Evolutionary conservation across 2,329 filamentous ascomycete species (phyloP), one percentile per base, ranked within the genome.

Genomic region (Cercospora janseana): DNA sequence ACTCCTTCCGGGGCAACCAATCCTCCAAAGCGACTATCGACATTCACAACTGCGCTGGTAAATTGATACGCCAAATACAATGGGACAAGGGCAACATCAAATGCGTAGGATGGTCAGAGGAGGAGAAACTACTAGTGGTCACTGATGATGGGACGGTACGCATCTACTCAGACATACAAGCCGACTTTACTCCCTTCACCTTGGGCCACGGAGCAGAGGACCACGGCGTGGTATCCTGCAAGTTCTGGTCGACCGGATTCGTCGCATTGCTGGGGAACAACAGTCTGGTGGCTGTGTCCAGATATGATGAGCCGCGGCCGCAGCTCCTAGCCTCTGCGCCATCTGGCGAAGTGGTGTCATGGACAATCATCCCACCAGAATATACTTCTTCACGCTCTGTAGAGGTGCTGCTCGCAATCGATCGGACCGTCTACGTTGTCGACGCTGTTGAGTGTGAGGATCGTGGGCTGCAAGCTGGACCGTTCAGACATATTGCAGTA

Each of bases 91-190:
- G 88, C 37, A 76, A 83, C 3, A 88, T 98, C 65, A 87, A 85
- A 68, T 90, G 88, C 2, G 78, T 98, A 15, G 93, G 93, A 26
- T 98, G 93, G 93, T 95, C 91, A 15, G 92, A 95, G 64, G 89
- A 96, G 58, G 93, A 98, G 75, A 86, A 87, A 66, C 78, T 98
- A 38, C 75, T 98, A 3, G 86, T 96, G 0, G 83, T 97, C 44
- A 88, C 90, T 7, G 81, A 87, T 46, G 92, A 98, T 65, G 93
- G 93, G 18, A 92, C 84, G 1, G 92, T 97, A 34, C 80, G 91
- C 53, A 93, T 89, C 69, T 96, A 91, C 66, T 83, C 90, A 67
- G 88, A 93, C 64, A 74, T 98, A n/a, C 87, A 95, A 68, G 88
- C 87, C 55, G 92, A 97, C 66, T 98, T 98, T 66, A 88, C 86